Evolutionary conservation across 1,284 basidiomycete genomes (phyloP), one percentile per base, ranked within the genome.

Genomic region (Naganishia sp.): DNA sequence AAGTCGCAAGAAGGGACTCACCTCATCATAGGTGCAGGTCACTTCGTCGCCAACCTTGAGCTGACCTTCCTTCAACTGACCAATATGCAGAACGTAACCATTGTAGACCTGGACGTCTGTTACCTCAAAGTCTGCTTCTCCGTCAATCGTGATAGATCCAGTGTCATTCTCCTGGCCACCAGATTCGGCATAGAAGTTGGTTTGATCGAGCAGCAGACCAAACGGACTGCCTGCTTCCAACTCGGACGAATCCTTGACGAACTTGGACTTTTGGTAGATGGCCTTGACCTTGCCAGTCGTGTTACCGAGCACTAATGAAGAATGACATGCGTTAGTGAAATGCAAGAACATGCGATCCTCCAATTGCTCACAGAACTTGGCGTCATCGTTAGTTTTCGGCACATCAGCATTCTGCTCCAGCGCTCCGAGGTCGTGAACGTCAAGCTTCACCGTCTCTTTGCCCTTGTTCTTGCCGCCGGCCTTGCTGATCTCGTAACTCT

Each of bases 131-230:
- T 96, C 93, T 57, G 90, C 88, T 72, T 87, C 83, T 60, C 90
- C 94, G 72, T 98, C 95, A 63, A 97, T 90, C 46, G 94, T 87
- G 71, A 99, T 90, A 72, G 88, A 90, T 67, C 95, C 95, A 1
- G 91, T 97, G 79, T 99, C 95, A 73, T 91, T 88, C 81, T 99
- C 94, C 79, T 99, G 95, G 47, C 95, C 96, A 77, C 95, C 95
- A 56, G 92, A 86, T 82, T 99, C 95, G 32, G 95, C 95, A 74
- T 99, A 99, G 80, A 99, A 96, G 81, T 89, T 93, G n/a, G 95
- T 98, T 66, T 85, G 85, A 81, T 99, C 92, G 62, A 99, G 86
- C 45, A 99, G 78, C 66, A 99, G 76, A 65, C 95, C 96, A 75
- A 98, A 92, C 15, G 84, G 81, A 32, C 85, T 81, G 69, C 84